Evolutionary conservation across 805 yeast genomes (phyloP).

Genomic region (Ogataea trehalophila): DNA sequence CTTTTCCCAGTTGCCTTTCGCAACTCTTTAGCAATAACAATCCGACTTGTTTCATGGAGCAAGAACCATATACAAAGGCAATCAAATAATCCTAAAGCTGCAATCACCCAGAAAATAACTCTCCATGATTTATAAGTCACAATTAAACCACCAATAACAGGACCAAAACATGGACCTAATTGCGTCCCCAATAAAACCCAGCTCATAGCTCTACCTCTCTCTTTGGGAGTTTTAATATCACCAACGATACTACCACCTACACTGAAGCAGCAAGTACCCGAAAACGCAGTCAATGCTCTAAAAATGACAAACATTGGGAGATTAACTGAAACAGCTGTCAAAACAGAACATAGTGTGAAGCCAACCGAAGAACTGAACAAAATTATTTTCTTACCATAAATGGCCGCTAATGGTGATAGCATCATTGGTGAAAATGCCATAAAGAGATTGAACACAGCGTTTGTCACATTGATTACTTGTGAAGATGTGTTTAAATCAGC

Average conservation of each 20-base stretch:
- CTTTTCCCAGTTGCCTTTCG: conserved; percentile 28
- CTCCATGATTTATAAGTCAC: conserved; percentile 50
- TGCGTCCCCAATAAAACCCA: conserved; percentile 47
- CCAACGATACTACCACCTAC: conserved; percentile 49
- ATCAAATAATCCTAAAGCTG: conserved; percentile 38
- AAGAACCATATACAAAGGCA: conserved; percentile 32
- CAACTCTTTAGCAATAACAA: conserved; percentile 28
- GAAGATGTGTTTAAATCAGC: conserved; percentile 40
- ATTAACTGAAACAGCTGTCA: conserved; percentile 42
- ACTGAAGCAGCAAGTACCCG: conserved; percentile 52
- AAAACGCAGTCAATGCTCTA: conserved; percentile 44
- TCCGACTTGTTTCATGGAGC: conserved; percentile 42
- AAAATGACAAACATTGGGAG: conserved; percentile 51
- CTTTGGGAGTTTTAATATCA: conserved; percentile 45
- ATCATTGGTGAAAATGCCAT: conserved; percentile 52
- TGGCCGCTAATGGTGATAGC: conserved; percentile 45
- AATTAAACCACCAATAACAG: conserved; percentile 48
- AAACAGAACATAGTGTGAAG: conserved; percentile 18
- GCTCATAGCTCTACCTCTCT: conserved; percentile 49
- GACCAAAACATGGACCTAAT: conserved; percentile 49
- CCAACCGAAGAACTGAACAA: conserved; percentile 38
- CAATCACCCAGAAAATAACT: conserved; percentile 46
- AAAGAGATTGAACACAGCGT: conserved; percentile 44
- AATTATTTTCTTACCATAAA: conserved; percentile 45
- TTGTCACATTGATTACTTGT: conserved; percentile 42